Base-by-base conservation (phyloP, 116 monocot genomes). In the Posidonia oceanica region DNA sequence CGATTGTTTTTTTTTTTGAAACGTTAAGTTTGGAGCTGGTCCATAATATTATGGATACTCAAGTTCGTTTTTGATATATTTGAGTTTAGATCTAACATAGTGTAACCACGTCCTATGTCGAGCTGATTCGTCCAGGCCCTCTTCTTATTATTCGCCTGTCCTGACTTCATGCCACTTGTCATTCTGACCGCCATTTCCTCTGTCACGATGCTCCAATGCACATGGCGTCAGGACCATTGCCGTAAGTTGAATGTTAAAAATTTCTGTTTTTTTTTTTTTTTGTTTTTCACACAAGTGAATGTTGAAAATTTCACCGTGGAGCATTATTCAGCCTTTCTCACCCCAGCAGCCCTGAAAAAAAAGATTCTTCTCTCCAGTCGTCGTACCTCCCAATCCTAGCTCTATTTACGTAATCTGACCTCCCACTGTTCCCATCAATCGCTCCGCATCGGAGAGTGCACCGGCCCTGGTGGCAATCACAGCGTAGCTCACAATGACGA, bases 161-260 rank as follows among this genome's bases (percentile, higher is more conserved):
- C 61, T 29, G 61, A 61, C 23, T 22, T 3, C 36, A 29, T 0
- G 21, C 17, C 65, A 65, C 65, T 38, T 65, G 65, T 39, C 65
- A 40, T 17, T 16, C 39, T 39, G 38, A 16, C 38, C 64, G 39
- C 36, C 48, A 40, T 13, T 36, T 4, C 36, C 61, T 29, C 36
- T 14, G 13, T 22, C 12, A 29, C 21, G 42, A 14, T 42, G 42
- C 18, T 42, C 40, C 65, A 2, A 65, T 13, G 65, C 65, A 65
- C 65, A 65, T 65, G 65, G 65, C 40, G 38, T 65, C 40, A 40
- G 17, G 41, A 10, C 48, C 41, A 3, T 36, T 38, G 3, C 41
- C 65, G 65, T 65, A 65, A 38, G 65, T 5, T 65, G 65, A 41
- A 40, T 16, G 65, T 65, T 65, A 16, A 18, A 65, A 65, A 40